A percentile compares a stretch with the other conserved stretches of the same genome.
Conservation (phyloP, 805 yeast genomes). For the Starmerella gropengiesseri region DNA sequence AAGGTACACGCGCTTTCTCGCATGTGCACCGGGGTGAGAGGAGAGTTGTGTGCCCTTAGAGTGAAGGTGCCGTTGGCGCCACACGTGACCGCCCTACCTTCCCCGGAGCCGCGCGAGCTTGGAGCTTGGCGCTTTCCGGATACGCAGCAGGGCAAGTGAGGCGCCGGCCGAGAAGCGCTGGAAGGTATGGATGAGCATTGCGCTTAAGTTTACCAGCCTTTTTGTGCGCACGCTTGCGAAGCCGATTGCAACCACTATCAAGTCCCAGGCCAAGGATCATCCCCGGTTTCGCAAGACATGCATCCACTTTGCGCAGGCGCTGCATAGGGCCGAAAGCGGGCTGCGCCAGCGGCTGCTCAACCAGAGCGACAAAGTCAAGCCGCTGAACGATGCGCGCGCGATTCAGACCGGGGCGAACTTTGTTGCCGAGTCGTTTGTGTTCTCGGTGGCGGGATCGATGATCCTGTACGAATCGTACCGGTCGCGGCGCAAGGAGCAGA, state of each 20-base stretch:
- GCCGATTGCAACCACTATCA: constrained; percentile 63
- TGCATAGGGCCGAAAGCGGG: constrained; percentile 55
- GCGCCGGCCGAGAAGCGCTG: background rate
- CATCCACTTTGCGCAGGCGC: constrained; percentile 56
- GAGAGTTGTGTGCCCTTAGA: too few relatives aligned
- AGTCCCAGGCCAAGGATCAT: constrained; percentile 65
- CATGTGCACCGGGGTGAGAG: too few relatives aligned
- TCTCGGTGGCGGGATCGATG: constrained; percentile 67
- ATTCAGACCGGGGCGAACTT: constrained; percentile 73
- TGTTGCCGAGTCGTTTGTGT: constrained; percentile 65
- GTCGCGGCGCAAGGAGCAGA: constrained; percentile 51
- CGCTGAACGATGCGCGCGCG: constrained; percentile 72
- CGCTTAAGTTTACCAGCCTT: constrained; percentile 60
- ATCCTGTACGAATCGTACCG: constrained; percentile 62
- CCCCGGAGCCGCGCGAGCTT: too few relatives aligned
- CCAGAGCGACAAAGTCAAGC: constrained; percentile 45
- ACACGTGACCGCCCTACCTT: too few relatives aligned
- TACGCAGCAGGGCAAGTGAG: background rate
- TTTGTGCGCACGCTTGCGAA: constrained; percentile 65
- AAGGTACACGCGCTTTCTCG: too few relatives aligned
- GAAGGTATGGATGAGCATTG: constrained; percentile 50
- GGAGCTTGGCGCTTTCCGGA: too few relatives aligned
- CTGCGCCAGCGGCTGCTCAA: constrained; percentile 53
- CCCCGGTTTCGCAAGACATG: constrained; percentile 51
- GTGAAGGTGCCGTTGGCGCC: too few relatives aligned